A percentile compares a stretch with the other conserved stretches of the same genome.
phyloP scores from a whole-genome alignment of 2,329 filamentous ascomycete species.

The Helminthosporium solani region DNA sequence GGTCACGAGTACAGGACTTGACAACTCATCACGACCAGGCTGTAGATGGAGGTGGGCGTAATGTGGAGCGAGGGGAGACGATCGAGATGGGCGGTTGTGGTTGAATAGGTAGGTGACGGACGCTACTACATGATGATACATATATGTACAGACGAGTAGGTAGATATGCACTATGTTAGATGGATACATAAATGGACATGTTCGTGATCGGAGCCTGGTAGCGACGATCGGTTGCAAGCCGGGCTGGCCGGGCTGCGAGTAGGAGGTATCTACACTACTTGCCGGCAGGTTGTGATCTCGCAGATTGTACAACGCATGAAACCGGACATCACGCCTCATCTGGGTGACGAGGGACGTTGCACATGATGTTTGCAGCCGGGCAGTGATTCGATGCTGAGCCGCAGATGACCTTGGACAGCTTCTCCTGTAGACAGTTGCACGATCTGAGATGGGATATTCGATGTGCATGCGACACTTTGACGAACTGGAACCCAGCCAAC shows the following conservation, averaged over 20 bases:
- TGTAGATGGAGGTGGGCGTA: not conserved
- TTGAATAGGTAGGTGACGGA: no score
- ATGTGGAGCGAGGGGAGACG: not conserved
- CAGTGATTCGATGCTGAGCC: slow-evolving; percentile 33
- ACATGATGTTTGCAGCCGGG: slow-evolving; percentile 37
- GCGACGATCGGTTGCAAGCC: slow-evolving; percentile 10
- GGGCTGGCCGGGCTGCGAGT: no score
- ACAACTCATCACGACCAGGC: not conserved
- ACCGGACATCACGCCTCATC: slow-evolving; percentile 38
- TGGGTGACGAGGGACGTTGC: slow-evolving; percentile 27
- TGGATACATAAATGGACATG: no score
- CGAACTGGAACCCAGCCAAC: slow-evolving; percentile 26
- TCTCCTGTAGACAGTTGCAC: not conserved
- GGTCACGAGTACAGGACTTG: slow-evolving; percentile 14
- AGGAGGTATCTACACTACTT: no score
- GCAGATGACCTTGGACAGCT: slow-evolving; percentile 39
- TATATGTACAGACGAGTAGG: no score
- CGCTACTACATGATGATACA: no score
- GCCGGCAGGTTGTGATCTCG: slow-evolving; percentile 24
- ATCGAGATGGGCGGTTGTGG: not conserved
- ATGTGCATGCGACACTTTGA: not conserved
- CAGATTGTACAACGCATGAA: slow-evolving; percentile 43
- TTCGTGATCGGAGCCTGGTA: slow-evolving; percentile 12
- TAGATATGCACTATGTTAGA: no score
- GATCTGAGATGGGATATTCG: no score